Base-by-base conservation (phyloP, 2,329 filamentous ascomycete genomes). In the Stachybotrys chlorohalonatus region DNA sequence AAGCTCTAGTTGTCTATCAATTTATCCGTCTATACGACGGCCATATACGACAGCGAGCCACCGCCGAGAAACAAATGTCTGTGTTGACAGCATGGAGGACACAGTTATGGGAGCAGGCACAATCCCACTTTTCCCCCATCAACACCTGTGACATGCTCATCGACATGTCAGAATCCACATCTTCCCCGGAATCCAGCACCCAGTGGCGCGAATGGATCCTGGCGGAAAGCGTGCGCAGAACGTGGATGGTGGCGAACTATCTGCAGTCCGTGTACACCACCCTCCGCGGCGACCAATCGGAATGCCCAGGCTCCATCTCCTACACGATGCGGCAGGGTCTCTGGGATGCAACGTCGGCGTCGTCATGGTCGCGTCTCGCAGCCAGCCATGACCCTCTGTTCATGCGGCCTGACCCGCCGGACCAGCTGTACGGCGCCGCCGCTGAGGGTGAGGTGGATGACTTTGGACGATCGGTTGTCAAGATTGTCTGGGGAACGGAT, bases 161-260 rank as follows among this genome's bases (percentile, higher is more conserved):
- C 13, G 47, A 30, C 9, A 2, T 48, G 8, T 48, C n/a, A 5
- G 42, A 46, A 46, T 46, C 24, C 13, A 13, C 36, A 9, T 42
- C 36, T 9, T 42, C 5, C 36, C 36, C 36, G 36, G 36, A 48
- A 48, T 48, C 9, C n/a, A 16, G 47, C 45, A 50, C 51, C 31
- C 11, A 49, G 11, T 65, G 63, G 63, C 56, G 60, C 42, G 57
- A 58, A 32, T 67, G 64, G 64, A 57, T 67, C 17, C 57, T 67
- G 9, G 55, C 60, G 7, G 65, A 67, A 55, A 64, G 60, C 30
- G 55, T 65, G 24, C 61, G 65, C 30, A 62, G 65, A 7, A 62
- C 59, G 5, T 66, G 63, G 57, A 51, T 64, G 49, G 42, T 62
- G 15, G 55, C 53, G 17, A 56, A 53, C 3, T 58, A 60, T 47